Percentiles rank a stretch among this genome's conserved stretches.
Conservation (phyloP, 208 protist species). For the Tetramitus jugosus region DNA sequence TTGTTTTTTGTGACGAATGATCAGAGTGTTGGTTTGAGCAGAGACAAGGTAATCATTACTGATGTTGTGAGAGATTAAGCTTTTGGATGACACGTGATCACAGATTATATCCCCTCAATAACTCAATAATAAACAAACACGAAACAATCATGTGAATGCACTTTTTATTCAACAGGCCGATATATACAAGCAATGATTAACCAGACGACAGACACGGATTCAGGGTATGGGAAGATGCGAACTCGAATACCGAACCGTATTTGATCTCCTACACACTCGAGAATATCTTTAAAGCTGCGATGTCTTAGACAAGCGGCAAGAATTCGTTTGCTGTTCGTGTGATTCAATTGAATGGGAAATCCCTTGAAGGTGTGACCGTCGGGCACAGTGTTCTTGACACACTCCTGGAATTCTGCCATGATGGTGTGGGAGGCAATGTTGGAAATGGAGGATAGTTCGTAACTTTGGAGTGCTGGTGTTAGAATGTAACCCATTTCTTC, state of each 20-base stretch:
- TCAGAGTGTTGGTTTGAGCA: too few species aligned
- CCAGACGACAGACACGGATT: slow-evolving; percentile 70
- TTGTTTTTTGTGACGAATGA: too few species aligned
- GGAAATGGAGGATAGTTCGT: slow-evolving; percentile 53
- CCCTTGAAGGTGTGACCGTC: slow-evolving; percentile 74
- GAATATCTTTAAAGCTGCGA: slow-evolving; percentile 61
- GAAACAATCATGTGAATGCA: too few species aligned
- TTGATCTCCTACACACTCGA: slow-evolving; percentile 61
- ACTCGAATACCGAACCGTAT: slow-evolving; percentile 58
- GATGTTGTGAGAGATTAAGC: too few species aligned
- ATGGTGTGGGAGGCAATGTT: slow-evolving; percentile 31
- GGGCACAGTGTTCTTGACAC: slow-evolving; percentile 66
- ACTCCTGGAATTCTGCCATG: slow-evolving; percentile 62
- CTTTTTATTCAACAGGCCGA: too few species aligned
- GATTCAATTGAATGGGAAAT: slow-evolving; percentile 70
- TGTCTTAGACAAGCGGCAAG: slow-evolving; percentile 52
- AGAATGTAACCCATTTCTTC: slow-evolving; percentile 62
- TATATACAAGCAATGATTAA: slow-evolving; percentile 76
- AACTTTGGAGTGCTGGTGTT: slow-evolving; percentile 60
- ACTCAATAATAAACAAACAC: too few species aligned
- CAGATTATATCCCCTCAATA: too few species aligned
- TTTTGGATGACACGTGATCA: too few species aligned
- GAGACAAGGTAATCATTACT: too few species aligned
- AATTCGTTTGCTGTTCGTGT: slow-evolving; percentile 53
- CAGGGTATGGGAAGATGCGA: slow-evolving; percentile 67